A percentile compares a stretch with the other conserved stretches of the same genome.
These are phyloP conservation scores for Polytrichum formosum DNA, from an alignment of 225 moss, liverwort and hornwort species.

Conservation along the genomic window DNA sequence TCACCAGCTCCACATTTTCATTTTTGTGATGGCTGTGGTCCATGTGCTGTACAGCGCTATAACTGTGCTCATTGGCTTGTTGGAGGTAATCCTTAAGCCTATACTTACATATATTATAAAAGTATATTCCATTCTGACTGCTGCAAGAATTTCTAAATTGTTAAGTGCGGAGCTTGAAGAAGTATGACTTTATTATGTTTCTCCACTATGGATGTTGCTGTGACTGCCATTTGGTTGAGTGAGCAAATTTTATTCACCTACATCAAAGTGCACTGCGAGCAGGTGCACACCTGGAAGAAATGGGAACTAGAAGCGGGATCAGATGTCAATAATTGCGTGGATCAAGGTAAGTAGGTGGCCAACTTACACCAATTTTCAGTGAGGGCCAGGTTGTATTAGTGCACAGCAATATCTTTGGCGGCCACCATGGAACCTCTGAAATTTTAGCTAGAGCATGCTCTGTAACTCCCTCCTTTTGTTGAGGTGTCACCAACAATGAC, in stretches of 20 bases:
- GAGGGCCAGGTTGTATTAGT: too few species aligned
- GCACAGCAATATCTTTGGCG: too few species aligned
- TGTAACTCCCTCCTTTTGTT: too few species aligned
- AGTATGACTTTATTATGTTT: background rate
- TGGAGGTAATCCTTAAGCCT: conserved; percentile 41
- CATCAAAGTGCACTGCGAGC: background rate
- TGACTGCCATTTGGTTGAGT: background rate
- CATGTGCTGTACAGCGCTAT: conserved; percentile 71
- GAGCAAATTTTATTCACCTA: background rate
- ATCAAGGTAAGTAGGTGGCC: conserved; percentile 38
- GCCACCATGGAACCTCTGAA: too few species aligned
- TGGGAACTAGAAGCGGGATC: conserved; percentile 56
- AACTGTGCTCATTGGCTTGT: conserved; percentile 67
- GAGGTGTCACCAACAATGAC: too few species aligned
- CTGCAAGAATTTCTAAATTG: background rate
- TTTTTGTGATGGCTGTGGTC: conserved; percentile 87
- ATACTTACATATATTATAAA: background rate
- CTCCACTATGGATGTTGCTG: background rate
- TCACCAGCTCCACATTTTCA: conserved; percentile 92
- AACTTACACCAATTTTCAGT: too few species aligned
- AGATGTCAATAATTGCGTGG: conserved; percentile 6
- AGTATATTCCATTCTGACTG: background rate
- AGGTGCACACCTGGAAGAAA: conserved; percentile 72
- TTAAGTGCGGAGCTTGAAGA: too few species aligned
- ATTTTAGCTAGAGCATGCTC: too few species aligned